Percentiles rank a stretch among this genome's conserved stretches.
Evolutionary conservation across 345 rosid species (phyloP).

Genomic region (Orychophragmus violaceus): DNA sequence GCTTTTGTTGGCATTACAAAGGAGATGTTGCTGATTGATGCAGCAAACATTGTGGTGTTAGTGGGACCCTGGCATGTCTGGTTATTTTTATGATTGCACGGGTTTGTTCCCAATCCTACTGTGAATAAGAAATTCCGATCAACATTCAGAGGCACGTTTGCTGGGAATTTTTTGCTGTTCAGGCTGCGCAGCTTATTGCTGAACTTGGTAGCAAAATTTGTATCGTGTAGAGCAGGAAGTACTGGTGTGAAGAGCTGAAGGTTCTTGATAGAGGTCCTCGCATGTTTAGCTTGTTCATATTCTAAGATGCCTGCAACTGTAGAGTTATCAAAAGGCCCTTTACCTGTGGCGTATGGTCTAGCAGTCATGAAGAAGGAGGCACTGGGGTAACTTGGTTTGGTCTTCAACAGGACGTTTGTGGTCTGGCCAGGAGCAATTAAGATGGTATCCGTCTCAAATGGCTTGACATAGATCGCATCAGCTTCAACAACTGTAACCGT

Average conservation of each 20-base stretch:
- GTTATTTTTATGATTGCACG: constrained; percentile 42
- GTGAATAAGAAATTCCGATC: constrained; percentile 49
- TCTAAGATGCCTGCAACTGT: constrained; percentile 35
- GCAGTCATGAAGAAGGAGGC: constrained; percentile 53
- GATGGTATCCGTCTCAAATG: constrained; percentile 33
- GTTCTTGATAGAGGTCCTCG: constrained; percentile 26
- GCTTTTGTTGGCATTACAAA: constrained; percentile 57
- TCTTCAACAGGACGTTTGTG: constrained; percentile 30
- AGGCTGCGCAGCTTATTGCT: constrained; percentile 46
- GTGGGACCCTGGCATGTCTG: constrained; percentile 71
- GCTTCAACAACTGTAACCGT: constrained; percentile 35
- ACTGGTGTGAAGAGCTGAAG: constrained; percentile 42
- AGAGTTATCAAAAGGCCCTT: constrained; percentile 44
- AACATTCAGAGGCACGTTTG: constrained; percentile 51
- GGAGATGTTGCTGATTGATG: constrained; percentile 54
- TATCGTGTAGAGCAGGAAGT: constrained; percentile 52
- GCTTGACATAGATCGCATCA: constrained; percentile 35
- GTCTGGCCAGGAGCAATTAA: constrained; percentile 37
- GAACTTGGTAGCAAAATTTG: constrained; percentile 43
- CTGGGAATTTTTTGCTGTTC: constrained; percentile 38
- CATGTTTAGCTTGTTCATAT: constrained; percentile 27
- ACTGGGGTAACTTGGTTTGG: constrained; percentile 27
- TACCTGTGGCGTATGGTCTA: constrained; percentile 62
- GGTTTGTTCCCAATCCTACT: constrained; percentile 51
- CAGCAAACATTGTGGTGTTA: constrained; percentile 56